Evolutionary conservation across 306 rosid genomes (phyloP).

Genomic region (Pyrus bretschneideri): DNA sequence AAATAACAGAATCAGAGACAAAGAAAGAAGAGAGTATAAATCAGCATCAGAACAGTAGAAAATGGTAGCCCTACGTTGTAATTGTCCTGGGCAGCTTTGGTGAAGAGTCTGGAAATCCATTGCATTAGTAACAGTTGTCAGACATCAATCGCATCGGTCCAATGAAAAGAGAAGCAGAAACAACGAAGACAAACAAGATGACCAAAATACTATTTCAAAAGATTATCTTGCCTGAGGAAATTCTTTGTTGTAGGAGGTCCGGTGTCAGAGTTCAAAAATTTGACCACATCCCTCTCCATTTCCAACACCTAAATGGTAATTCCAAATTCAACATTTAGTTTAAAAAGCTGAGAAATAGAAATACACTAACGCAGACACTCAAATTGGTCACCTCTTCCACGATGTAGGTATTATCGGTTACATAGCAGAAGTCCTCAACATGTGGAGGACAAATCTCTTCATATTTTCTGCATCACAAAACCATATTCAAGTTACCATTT

Average conservation of each 20-base stretch:
- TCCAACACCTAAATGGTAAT: conserved; percentile 18
- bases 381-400: conserved; percentile 26
- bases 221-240: conserved; percentile 41
- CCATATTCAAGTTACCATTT: background rate
- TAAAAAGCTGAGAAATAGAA: background rate
- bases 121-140: background rate
- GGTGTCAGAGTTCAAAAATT: conserved; percentile 17
- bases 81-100: conserved; percentile 15
- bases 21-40: background rate
- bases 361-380: background rate
- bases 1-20: background rate
- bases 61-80: conserved; percentile 4
- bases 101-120: conserved; percentile 21
- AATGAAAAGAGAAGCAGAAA: background rate
- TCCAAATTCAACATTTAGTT: background rate
- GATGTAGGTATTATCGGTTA: conserved; percentile 39
- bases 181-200: background rate
- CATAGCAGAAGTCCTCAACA: conserved; percentile 34
- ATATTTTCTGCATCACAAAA: conserved; percentile 29
- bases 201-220: background rate
- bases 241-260: conserved; percentile 33
- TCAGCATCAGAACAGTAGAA: background rate
- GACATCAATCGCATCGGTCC: background rate
- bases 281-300: conserved; percentile 36
- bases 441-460: conserved; percentile 40